These are phyloP conservation scores for Pseudomonodictys pantanalensis DNA, from an alignment of 495 filamentous ascomycete genomes.

Conservation along the genomic window DNA sequence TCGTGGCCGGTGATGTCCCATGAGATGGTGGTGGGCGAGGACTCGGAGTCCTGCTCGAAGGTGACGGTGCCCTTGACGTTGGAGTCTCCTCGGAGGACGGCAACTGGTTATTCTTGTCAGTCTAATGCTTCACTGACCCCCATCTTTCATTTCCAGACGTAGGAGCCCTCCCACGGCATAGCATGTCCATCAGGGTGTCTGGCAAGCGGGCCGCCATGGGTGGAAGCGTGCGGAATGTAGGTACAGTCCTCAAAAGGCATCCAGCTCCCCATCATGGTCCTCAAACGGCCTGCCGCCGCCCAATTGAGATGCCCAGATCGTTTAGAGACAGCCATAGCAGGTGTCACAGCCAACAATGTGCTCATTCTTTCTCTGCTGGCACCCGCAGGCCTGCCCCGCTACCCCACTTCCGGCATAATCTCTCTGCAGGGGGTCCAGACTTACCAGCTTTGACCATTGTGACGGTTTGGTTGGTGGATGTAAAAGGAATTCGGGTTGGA, in stretches of 20 bases:
- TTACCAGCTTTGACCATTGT: slow-evolving; percentile 39
- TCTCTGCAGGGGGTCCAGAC: neutral
- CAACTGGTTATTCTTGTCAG: slow-evolving; percentile 57
- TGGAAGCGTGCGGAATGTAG: slow-evolving; percentile 1
- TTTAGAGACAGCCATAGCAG: neutral
- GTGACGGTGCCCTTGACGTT: slow-evolving; percentile 86
- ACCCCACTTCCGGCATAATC: neutral
- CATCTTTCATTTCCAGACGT: neutral
- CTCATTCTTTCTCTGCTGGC: slow-evolving; percentile 30
- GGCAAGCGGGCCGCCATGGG: neutral
- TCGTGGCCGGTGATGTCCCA: slow-evolving; percentile 94
- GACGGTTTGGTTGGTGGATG: slow-evolving; percentile 10
- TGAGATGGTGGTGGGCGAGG: slow-evolving; percentile 73
- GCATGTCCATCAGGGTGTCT: slow-evolving; percentile 8
- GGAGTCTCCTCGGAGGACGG: slow-evolving; percentile 94
- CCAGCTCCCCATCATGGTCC: slow-evolving; percentile 30
- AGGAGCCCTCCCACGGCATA: neutral
- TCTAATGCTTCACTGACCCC: neutral
- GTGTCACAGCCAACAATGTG: slow-evolving; percentile 22
- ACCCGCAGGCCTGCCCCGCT: slow-evolving; percentile 11
- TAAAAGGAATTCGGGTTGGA: neutral
- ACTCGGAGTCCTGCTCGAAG: slow-evolving; percentile 88
- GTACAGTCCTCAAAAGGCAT: neutral
- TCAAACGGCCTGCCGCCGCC: neutral
- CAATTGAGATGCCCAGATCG: slow-evolving; percentile 1